Conservation (phyloP, 2,329 filamentous ascomycete species). For the Arthroderma sp. region DNA sequence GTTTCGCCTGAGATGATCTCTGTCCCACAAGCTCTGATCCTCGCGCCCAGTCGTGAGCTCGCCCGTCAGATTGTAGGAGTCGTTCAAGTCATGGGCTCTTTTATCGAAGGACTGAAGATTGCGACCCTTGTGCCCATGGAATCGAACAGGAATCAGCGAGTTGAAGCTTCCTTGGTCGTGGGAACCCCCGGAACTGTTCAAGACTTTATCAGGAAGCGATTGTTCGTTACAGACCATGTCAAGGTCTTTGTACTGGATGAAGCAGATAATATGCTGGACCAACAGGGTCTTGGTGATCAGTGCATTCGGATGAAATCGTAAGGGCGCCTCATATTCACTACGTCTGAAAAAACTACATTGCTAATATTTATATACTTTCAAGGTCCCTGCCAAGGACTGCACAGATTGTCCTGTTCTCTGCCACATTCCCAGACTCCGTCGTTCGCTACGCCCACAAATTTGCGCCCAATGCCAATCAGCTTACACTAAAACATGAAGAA, state of each 20-base stretch:
- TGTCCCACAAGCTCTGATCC: slow-evolving; percentile 68
- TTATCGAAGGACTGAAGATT: slow-evolving; percentile 62
- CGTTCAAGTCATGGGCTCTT: slow-evolving; percentile 69
- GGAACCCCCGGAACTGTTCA: slow-evolving; percentile 89
- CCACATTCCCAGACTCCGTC: slow-evolving; percentile 80
- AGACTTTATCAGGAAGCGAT: slow-evolving; percentile 67
- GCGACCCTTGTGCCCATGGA: slow-evolving; percentile 72
- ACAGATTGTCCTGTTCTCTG: slow-evolving; percentile 93
- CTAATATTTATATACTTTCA: not conserved
- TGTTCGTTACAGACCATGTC: slow-evolving; percentile 59
- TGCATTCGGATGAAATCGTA: slow-evolving; percentile 80
- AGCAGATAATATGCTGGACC: slow-evolving; percentile 97
- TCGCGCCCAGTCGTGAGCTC: slow-evolving; percentile 87
- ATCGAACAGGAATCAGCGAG: slow-evolving; percentile 52
- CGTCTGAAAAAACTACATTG: slow-evolving; percentile 22
- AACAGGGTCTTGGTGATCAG: slow-evolving; percentile 89
- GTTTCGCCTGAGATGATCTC: slow-evolving; percentile 45
- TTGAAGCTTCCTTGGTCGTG: slow-evolving; percentile 70
- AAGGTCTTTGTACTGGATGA: slow-evolving; percentile 86
- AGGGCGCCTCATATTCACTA: slow-evolving; percentile 23
- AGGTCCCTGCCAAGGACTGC: slow-evolving; percentile 61
- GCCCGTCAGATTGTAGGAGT: slow-evolving; percentile 89
- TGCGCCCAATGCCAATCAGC: slow-evolving; percentile 71
- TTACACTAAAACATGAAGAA: slow-evolving; percentile 80
- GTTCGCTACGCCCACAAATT: slow-evolving; percentile 73